Evolutionary conservation across 148 eudicot genomes (phyloP), one percentile per base, ranked within the genome.

Genomic region (Dianthus caryophyllus): DNA sequence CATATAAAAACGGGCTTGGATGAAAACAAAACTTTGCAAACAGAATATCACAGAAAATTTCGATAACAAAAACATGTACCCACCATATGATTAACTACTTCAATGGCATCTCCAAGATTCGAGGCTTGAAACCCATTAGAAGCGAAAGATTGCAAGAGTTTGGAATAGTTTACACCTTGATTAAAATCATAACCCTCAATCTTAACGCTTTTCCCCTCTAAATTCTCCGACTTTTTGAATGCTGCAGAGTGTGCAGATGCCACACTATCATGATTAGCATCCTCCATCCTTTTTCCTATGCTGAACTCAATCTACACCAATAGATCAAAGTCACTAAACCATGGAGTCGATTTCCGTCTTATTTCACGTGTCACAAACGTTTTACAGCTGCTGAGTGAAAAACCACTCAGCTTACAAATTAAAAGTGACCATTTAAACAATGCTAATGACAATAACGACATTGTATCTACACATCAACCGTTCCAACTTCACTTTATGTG

Each of bases 91-190:
- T 89, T 89, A 55, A 93, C 96, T n/a, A 84, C 76, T 66, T 89
- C 72, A 70, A 93, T 87, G 15, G 98, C 98, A 7, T 93, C 95
- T 2, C 95, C 96, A 21, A 93, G 95, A 73, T 89, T 87, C 61
- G 98, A 84, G 18, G 98, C 98, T 75, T 93, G 98, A 63, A 93
- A 93, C 36, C 96, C 98, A 18, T 95, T 93, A 43, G 89, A 80
- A 38, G 79, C 53, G 64, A 87, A 73, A 67, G 95, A 87, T 47
- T 78, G 82, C 6, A 89, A 48, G 57, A 93, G 78, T 61, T 76
- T 69, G 0, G 75, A 30, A 73, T 93, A 89, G 70, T 89, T 61
- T 7, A 89, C 84, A 6, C 98, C 98, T 25, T 73, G 75, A 64
- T 87, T 93, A 70, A 93, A 93, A 77, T 89, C 91, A 63, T 93